Base-by-base conservation (phyloP, 2,329 filamentous ascomycete genomes). In the Thermothelomyces thermophilus region DNA sequence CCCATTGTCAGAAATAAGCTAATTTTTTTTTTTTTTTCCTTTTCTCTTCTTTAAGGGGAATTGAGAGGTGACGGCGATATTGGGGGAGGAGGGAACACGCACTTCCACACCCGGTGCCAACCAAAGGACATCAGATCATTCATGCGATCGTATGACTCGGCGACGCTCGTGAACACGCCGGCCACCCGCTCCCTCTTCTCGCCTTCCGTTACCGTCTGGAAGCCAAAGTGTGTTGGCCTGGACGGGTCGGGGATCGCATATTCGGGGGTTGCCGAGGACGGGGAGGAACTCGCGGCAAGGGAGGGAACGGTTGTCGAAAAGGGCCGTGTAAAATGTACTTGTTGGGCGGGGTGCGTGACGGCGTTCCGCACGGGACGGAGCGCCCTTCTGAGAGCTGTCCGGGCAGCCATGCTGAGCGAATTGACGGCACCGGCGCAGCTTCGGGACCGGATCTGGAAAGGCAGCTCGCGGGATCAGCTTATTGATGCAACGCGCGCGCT, bases 81-180 rank as follows among this genome's bases (percentile, higher is more conserved):
- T 31, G 8, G 42, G 34, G 16, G 36, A 20, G 36, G 33, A 28
- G n/a, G n/a, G 28, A 11, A 35, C 41, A 68, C 76, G 43, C 60
- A 80, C 80, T 85, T 98, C 93, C 93, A 98, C 33, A 98, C 74
- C 37, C 93, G 86, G 69, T 98, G 93, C 71, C 95, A 90, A 48
- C 93, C 93, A 41, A 98, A 80, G 7, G 93, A 97, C 93, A 98
- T 98, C 59, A 97, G 79, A 68, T 98, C 93, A 72, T 98, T 98
- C 93, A 98, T 98, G 55, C 84, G 86, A 69, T 98, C 93, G 71
- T 98, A 98, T 16, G 86, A 89, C 56, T 87, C 83, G 59, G 93
- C 93, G 35, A 98, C 93, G 58, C 86, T 96, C 68, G 88, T 91
- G 73, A 98, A 98, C 51, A 98, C 93, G 36, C 80, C 82, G 53